A percentile compares a stretch with the other conserved stretches of the same genome.
These are phyloP conservation scores for Candida yuanshanica DNA, from an alignment of 805 yeast genomes.

Conservation along the genomic window DNA sequence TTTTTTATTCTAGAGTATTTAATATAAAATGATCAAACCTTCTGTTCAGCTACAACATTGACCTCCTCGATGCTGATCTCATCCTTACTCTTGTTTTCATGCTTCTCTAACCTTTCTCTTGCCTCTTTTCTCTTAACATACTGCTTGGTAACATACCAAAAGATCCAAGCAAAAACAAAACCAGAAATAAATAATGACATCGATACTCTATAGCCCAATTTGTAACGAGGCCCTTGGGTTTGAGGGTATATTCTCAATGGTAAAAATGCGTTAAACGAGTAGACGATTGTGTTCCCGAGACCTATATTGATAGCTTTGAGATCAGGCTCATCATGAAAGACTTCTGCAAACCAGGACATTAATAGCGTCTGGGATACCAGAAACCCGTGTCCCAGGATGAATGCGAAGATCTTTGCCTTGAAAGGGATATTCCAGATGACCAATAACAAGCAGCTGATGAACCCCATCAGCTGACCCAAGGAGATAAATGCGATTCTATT, in stretches of 20 bases:
- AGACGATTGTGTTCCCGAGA: conserved; percentile 3
- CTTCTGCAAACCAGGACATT: conserved; percentile 6
- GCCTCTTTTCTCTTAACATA: too few relatives aligned
- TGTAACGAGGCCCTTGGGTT: conserved; percentile 1
- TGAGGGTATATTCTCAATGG: conserved; percentile 4
- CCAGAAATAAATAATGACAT: conserved; percentile 3
- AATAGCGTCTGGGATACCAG: conserved; percentile 2
- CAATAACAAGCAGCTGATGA: background rate
- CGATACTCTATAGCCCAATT: conserved; percentile 2
- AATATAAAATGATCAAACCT: too few relatives aligned
- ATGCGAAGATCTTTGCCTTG: conserved; percentile 2
- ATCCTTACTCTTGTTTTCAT: too few relatives aligned
- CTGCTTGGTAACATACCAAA: conserved; percentile 3
- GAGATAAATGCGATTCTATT: conserved; percentile 1
- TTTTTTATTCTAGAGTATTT: too few relatives aligned
- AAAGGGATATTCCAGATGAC: conserved; percentile 3
- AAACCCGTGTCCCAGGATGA: conserved; percentile 1
- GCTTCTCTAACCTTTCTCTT: too few relatives aligned
- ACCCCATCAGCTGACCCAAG: background rate
- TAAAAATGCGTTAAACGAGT: conserved; percentile 4
- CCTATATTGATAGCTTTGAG: conserved; percentile 5
- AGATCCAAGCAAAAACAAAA: conserved; percentile 1
- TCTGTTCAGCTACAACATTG: too few relatives aligned
- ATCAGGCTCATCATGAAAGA: conserved; percentile 4
- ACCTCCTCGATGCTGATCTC: too few relatives aligned